Evolutionary conservation across 2,329 filamentous ascomycete species (phyloP).

Genomic region (Trichoderma sp.): DNA sequence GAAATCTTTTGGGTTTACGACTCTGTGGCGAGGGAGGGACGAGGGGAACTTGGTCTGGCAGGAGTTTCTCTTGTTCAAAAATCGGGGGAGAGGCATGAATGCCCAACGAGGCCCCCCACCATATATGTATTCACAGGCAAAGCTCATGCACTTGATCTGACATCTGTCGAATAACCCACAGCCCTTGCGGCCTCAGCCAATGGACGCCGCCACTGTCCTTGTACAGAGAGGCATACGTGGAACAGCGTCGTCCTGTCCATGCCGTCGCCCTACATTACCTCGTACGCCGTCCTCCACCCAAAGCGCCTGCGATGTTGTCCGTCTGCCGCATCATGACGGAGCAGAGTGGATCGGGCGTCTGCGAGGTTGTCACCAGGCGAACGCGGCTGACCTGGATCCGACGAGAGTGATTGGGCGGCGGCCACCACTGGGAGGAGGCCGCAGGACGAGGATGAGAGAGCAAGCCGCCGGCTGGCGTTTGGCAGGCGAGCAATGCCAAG

Average conservation of each 20-base stretch:
- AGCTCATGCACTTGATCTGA: conserved; percentile 30
- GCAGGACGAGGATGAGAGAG: neutral
- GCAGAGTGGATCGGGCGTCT: conserved; percentile 24
- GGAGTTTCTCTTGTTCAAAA: neutral
- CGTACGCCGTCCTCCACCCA: neutral
- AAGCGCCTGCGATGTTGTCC: neutral
- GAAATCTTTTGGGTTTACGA: conserved; percentile 9
- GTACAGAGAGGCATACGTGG: conserved; percentile 29
- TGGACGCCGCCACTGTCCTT: conserved; percentile 21
- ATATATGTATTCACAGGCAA: conserved; percentile 20
- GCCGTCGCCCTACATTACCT: conserved; percentile 22
- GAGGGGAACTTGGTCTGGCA: conserved; percentile 11
- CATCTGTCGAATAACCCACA: conserved; percentile 29
- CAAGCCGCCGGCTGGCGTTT: neutral
- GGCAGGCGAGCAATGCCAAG: conserved; percentile 1
- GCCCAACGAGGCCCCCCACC: conserved; percentile 27
- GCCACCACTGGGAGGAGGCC: neutral
- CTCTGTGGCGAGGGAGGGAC: neutral
- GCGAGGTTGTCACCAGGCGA: conserved; percentile 28
- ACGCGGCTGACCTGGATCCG: conserved; percentile 24
- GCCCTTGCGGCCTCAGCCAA: conserved; percentile 24
- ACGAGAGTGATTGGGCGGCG: conserved; percentile 23
- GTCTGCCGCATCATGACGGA: conserved; percentile 18
- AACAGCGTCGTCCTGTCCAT: conserved; percentile 29
- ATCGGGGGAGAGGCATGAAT: conserved; percentile 26